Conservation (phyloP, 1,284 basidiomycete species). For the Ganoderma meredithae region DNA sequence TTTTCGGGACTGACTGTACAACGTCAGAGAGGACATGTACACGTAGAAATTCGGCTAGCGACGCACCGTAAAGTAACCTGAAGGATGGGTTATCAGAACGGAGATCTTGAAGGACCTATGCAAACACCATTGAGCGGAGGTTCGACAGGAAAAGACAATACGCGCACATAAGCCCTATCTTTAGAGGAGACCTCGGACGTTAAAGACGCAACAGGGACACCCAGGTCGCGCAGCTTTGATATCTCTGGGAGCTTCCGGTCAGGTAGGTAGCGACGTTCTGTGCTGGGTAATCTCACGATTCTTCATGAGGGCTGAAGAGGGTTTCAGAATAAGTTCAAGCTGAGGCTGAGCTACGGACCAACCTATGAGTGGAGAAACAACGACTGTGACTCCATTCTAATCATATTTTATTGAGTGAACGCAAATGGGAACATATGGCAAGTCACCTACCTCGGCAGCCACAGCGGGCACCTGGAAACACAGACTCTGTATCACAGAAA, state of each 20-base stretch:
- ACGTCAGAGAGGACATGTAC: neutral
- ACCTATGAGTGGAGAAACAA: slow-evolving; percentile 84
- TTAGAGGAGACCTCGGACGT: slow-evolving; percentile 67
- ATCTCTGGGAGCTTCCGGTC: slow-evolving; percentile 60
- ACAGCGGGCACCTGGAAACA: slow-evolving; percentile 90
- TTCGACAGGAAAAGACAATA: neutral
- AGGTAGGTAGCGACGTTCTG: neutral
- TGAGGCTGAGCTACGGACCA: slow-evolving; percentile 32
- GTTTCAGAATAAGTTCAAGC: neutral
- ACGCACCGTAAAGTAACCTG: slow-evolving; percentile 77
- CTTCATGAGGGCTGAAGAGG: slow-evolving; percentile 79
- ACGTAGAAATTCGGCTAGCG: neutral
- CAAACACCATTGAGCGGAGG: slow-evolving; percentile 5
- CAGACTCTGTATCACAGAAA: slow-evolving; percentile 58
- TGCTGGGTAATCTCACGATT: slow-evolving; percentile 61
- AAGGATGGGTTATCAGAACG: slow-evolving; percentile 64
- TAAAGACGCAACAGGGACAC: slow-evolving; percentile 67
- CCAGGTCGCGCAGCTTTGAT: slow-evolving; percentile 60
- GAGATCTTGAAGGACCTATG: slow-evolving; percentile 70
- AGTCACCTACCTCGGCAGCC: slow-evolving; percentile 59
- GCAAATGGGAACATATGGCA: slow-evolving; percentile 4
- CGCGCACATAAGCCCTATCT: slow-evolving; percentile 54
- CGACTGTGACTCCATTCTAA: slow-evolving; percentile 76
- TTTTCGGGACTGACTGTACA: slow-evolving; percentile 76
- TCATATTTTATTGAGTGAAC: neutral